Conservation (phyloP, 2,329 filamentous ascomycete species). For the Beauveria medogensis region DNA sequence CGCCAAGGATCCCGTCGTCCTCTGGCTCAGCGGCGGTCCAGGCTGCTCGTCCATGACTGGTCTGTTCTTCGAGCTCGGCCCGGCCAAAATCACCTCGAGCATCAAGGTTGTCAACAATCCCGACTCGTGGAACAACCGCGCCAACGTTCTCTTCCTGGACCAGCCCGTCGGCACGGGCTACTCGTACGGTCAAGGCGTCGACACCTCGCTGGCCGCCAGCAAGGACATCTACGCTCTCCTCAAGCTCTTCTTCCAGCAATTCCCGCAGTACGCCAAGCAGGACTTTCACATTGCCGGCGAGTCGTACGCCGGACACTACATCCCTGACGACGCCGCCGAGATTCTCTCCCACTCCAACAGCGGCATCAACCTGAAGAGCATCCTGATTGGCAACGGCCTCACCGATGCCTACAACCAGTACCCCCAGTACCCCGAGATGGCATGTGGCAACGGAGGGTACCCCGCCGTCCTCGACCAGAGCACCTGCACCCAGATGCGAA, state of each 20-base stretch:
- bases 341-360: constrained; percentile 90
- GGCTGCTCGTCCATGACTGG: constrained; percentile 96
- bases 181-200: constrained; percentile 91
- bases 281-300: constrained; percentile 98
- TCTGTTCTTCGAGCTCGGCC: constrained; percentile 94
- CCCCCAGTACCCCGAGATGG: constrained; percentile 93
- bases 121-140: constrained; percentile 92
- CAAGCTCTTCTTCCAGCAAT: constrained; percentile 98
- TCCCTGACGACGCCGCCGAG: constrained; percentile 84
- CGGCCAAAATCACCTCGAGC: constrained; percentile 76
- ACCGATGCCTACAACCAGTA: constrained; percentile 94
- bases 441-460: constrained; percentile 91
- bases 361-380: constrained; percentile 95
- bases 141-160: constrained; percentile 98
- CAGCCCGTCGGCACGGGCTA: constrained; percentile 98
- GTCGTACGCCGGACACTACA: constrained; percentile 93
- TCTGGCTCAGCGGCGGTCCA: constrained; percentile 93
- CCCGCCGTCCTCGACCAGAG: constrained; percentile 71
- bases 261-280: constrained; percentile 89
- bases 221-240: constrained; percentile 97
- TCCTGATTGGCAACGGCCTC: constrained; percentile 92
- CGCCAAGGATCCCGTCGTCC: constrained; percentile 88
- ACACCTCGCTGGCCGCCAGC: constrained; percentile 88
- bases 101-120: constrained; percentile 78
- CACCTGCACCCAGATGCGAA: constrained; percentile 85